These are phyloP conservation scores for Colletotrichum neosansevieriae DNA, from an alignment of 2,329 filamentous ascomycete species.

Conservation along the genomic window DNA sequence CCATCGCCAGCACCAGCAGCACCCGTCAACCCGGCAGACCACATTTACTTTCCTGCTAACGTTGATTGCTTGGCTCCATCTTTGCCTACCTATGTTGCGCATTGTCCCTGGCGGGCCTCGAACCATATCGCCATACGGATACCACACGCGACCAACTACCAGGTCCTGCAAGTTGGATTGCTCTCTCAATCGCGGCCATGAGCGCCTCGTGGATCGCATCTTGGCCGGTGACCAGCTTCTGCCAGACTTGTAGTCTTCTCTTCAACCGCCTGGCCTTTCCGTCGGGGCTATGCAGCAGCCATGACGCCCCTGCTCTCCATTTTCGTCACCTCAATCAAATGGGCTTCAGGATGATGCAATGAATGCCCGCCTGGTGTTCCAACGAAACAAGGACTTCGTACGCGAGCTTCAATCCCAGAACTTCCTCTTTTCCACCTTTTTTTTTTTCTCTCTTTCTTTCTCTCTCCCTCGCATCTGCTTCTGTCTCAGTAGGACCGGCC, in stretches of 20 bases:
- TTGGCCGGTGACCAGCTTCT: constrained; percentile 8
- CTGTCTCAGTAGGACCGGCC: constrained; percentile 6
- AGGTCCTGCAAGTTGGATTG: not conserved
- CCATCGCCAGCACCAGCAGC: not conserved
- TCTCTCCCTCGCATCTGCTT: not conserved
- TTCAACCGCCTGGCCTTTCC: not conserved
- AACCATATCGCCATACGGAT: not conserved
- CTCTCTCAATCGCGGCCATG: not conserved
- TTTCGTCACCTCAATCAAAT: constrained; percentile 14
- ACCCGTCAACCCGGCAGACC: not conserved
- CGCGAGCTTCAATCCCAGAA: constrained; percentile 5
- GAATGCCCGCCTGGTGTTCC: not conserved
- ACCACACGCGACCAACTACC: too few relatives aligned
- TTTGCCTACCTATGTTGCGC: constrained; percentile 6
- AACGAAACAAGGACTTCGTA: not conserved
- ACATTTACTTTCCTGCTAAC: constrained; percentile 1
- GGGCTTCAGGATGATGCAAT: constrained; percentile 24
- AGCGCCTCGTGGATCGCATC: not conserved
- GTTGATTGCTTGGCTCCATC: not conserved
- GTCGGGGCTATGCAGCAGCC: not conserved
- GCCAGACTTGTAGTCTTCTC: not conserved
- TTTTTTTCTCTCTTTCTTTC: too few relatives aligned
- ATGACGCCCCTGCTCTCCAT: not conserved
- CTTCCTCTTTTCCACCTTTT: too few relatives aligned
- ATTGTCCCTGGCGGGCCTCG: not conserved